A percentile compares a stretch with the other conserved stretches of the same genome.
phyloP scores from a whole-genome alignment of 495 filamentous ascomycete genomes.

The Lophiotrema nucula region DNA sequence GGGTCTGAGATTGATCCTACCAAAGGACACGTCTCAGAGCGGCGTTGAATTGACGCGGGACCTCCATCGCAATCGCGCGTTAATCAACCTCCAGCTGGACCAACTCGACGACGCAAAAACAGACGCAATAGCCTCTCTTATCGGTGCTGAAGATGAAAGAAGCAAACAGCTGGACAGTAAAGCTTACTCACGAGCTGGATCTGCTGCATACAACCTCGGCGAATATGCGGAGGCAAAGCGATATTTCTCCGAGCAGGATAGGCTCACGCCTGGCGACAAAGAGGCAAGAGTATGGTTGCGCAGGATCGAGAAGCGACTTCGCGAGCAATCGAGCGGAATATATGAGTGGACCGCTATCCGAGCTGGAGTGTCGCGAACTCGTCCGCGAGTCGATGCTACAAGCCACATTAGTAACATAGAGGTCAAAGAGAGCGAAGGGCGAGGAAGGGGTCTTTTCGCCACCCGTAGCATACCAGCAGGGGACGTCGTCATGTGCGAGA shows the following conservation, averaged over 20 bases:
- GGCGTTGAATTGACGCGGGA: conserved; percentile 17
- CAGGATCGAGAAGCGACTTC: conserved; percentile 3
- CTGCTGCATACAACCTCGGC: conserved; percentile 33
- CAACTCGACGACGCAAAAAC: conserved; percentile 40
- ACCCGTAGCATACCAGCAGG: conserved; percentile 18
- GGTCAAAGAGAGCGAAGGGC: conserved; percentile 17
- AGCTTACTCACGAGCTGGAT: conserved; percentile 32
- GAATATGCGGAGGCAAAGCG: conserved; percentile 19
- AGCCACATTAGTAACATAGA: conserved; percentile 32
- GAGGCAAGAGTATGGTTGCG: conserved; percentile 15
- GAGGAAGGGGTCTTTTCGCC: conserved; percentile 33
- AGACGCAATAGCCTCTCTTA: conserved; percentile 40
- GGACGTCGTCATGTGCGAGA: conserved; percentile 31
- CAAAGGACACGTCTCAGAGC: background rate
- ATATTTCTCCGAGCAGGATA: conserved; percentile 12
- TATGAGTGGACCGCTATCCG: conserved; percentile 31
- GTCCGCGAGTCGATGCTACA: conserved; percentile 38
- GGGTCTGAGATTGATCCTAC: conserved; percentile 29
- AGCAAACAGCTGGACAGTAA: conserved; percentile 35
- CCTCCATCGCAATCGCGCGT: conserved; percentile 30
- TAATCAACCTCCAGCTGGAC: conserved; percentile 35
- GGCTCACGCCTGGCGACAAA: conserved; percentile 24
- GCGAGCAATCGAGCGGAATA: conserved; percentile 16
- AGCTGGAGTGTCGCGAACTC: conserved; percentile 31
- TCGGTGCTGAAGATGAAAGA: conserved; percentile 28